Evolutionary conservation across 2,329 filamentous ascomycete genomes (phyloP).

Genomic region (Lasiodiplodia theobromae): DNA sequence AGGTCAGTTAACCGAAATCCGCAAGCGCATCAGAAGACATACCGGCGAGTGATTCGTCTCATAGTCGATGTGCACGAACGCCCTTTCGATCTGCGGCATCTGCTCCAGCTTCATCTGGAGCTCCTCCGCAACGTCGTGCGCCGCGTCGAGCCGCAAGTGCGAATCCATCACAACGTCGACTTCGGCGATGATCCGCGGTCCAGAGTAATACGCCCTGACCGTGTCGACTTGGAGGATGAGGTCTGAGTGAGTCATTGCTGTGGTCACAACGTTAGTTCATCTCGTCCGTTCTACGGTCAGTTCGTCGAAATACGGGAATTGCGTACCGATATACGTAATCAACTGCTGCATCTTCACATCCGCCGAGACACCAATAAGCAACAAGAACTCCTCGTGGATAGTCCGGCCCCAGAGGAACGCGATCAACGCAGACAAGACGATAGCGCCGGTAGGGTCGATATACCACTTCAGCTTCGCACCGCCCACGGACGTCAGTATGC

Average conservation of each 20-base stretch:
- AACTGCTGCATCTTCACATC: constrained; percentile 87
- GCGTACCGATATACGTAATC: constrained; percentile 78
- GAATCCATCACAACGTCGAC: constrained; percentile 95
- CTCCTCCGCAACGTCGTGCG: constrained; percentile 92
- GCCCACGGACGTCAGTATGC: constrained; percentile 86
- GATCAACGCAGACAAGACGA: constrained; percentile 83
- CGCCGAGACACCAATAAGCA: constrained; percentile 88
- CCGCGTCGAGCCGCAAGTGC: constrained; percentile 72
- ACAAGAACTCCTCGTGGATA: constrained; percentile 85
- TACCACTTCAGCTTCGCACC: constrained; percentile 90
- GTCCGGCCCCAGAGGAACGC: constrained; percentile 82
- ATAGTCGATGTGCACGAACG: constrained; percentile 2
- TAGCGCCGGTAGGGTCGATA: constrained; percentile 92
- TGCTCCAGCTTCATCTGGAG: constrained; percentile 94
- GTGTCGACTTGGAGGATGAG: constrained; percentile 88
- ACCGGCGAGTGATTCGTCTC: constrained; percentile 2
- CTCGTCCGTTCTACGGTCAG: no score
- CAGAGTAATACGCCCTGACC: constrained; percentile 90
- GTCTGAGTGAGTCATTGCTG: constrained; percentile 79
- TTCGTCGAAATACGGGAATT: no score
- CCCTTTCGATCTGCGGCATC: constrained; percentile 80
- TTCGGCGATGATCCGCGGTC: constrained; percentile 88
- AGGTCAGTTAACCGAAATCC: background rate
- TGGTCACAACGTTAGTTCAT: background rate
- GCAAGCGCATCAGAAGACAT: background rate